A percentile compares a stretch with the other conserved stretches of the same genome.
These are phyloP conservation scores for Ruellia speciosa DNA, from an alignment of 305 asterid species.

Conservation along the genomic window DNA sequence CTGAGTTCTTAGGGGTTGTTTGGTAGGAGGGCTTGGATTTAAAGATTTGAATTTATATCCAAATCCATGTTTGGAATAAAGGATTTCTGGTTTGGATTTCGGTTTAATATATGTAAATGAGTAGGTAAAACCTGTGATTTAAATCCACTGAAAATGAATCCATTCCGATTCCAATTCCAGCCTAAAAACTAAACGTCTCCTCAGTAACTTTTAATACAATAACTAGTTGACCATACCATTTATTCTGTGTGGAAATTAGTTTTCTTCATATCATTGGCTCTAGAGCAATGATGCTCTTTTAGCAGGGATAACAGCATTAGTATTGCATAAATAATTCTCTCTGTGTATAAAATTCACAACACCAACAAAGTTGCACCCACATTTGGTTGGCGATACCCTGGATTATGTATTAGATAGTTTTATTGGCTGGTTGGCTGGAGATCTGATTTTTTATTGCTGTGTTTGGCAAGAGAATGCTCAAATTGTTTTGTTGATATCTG, in stretches of 20 bases:
- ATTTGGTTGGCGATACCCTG: conserved; percentile 10
- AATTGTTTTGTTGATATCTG: too few relatives aligned
- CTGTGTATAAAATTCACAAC: conserved; percentile 1
- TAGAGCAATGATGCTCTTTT: neutral
- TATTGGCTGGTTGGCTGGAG: conserved; percentile 20
- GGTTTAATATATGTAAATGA: too few relatives aligned
- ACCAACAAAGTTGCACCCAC: conserved; percentile 1
- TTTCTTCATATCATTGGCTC: conserved; percentile 18
- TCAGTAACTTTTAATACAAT: conserved; percentile 11
- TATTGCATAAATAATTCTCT: conserved; percentile 11
- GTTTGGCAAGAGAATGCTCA: conserved; percentile 16
- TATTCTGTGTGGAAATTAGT: conserved; percentile 17
- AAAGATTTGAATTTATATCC: too few relatives aligned
- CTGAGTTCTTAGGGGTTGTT: neutral
- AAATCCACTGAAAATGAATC: too few relatives aligned
- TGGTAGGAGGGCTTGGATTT: too few relatives aligned
- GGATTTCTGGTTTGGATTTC: too few relatives aligned
- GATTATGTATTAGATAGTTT: conserved; percentile 12
- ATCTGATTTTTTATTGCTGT: conserved; percentile 17
- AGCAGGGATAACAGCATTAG: conserved; percentile 10
- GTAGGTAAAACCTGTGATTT: too few relatives aligned
- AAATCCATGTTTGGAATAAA: too few relatives aligned
- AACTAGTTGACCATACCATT: conserved; percentile 12
- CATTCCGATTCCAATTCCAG: too few relatives aligned
- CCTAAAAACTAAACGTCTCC: too few relatives aligned